A percentile compares a stretch with the other conserved stretches of the same genome.
Evolutionary conservation across 2,329 filamentous ascomycete genomes (phyloP).

Genomic region (Claviceps digitariae): DNA sequence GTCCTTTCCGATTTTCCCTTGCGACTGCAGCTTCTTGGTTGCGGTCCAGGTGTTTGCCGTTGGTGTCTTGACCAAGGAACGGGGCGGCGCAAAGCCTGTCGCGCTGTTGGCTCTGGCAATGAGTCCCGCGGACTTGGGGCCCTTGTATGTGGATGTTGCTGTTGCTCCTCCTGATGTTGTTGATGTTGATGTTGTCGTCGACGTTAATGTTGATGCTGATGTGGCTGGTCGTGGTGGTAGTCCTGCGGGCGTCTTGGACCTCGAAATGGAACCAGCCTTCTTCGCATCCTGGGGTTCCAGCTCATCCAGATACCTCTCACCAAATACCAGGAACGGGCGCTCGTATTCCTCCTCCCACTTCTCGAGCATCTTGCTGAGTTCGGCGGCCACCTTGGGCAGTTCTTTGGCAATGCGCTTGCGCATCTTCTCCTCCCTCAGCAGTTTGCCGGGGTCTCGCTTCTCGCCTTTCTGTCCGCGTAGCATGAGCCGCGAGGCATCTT

Average conservation of each 20-base stretch:
- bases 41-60: constrained; percentile 22
- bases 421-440: constrained; percentile 96
- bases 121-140: constrained; percentile 17
- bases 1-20: constrained; percentile 16
- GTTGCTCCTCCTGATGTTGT: not conserved
- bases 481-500: constrained; percentile 90
- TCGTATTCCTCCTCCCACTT: constrained; percentile 90
- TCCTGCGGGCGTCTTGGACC: constrained; percentile 64
- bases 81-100: constrained; percentile 22
- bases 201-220: not conserved
- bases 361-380: constrained; percentile 72
- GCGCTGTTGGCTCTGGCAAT: constrained; percentile 13
- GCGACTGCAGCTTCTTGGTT: constrained; percentile 16
- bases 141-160: constrained; percentile 13
- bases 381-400: constrained; percentile 75
- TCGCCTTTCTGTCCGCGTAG: constrained; percentile 85
- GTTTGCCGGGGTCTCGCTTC: constrained; percentile 83
- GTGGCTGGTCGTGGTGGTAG: constrained; percentile 23
- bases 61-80: constrained; percentile 40
- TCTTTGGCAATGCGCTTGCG: constrained; percentile 94
- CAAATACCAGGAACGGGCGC: constrained; percentile 82
- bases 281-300: constrained; percentile 52
- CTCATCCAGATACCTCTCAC: constrained; percentile 78
- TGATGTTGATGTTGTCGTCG: not conserved
- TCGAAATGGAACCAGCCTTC: constrained; percentile 33